Percentiles rank a stretch among this genome's conserved stretches.
phyloP scores from a whole-genome alignment of 2,329 filamentous ascomycete genomes.

The Hirsutella thompsonii region DNA sequence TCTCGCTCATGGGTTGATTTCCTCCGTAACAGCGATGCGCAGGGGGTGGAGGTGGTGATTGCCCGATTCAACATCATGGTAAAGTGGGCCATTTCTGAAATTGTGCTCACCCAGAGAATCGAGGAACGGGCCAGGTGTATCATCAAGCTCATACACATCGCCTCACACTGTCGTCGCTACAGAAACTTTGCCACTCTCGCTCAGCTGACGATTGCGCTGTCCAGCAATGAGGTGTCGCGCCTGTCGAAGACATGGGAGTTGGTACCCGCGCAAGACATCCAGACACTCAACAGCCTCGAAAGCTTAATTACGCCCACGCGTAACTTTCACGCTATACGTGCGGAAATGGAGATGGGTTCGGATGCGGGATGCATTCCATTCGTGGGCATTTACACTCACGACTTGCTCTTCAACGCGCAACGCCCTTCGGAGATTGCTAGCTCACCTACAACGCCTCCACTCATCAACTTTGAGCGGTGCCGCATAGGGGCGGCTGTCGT shows the following conservation, averaged over 20 bases:
- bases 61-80: slow-evolving; percentile 81
- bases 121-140: slow-evolving; percentile 65
- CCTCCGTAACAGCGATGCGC: slow-evolving; percentile 56
- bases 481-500: slow-evolving; percentile 64
- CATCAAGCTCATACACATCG: slow-evolving; percentile 73
- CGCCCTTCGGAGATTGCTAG: slow-evolving; percentile 62
- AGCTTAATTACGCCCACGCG: slow-evolving; percentile 60
- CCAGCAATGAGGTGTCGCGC: slow-evolving; percentile 58
- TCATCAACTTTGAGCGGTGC: slow-evolving; percentile 76
- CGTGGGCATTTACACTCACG: slow-evolving; percentile 72
- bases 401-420: slow-evolving; percentile 70
- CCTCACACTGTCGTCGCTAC: slow-evolving; percentile 58
- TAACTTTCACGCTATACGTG: slow-evolving; percentile 65
- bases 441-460: slow-evolving; percentile 50
- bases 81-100: slow-evolving; percentile 74
- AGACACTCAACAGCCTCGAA: slow-evolving; percentile 57
- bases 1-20: slow-evolving; percentile 74
- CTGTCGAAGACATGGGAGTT: slow-evolving; percentile 59
- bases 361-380: slow-evolving; percentile 72
- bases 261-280: slow-evolving; percentile 51
- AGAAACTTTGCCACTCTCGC: slow-evolving; percentile 78
- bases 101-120: slow-evolving; percentile 58
- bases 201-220: slow-evolving; percentile 65
- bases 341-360: slow-evolving; percentile 61
- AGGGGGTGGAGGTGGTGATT: slow-evolving; percentile 71